A percentile compares a stretch with the other conserved stretches of the same genome.
These are phyloP conservation scores for Fusarium armeniacum DNA, from an alignment of 2,329 filamentous ascomycete genomes.

Conservation along the genomic window DNA sequence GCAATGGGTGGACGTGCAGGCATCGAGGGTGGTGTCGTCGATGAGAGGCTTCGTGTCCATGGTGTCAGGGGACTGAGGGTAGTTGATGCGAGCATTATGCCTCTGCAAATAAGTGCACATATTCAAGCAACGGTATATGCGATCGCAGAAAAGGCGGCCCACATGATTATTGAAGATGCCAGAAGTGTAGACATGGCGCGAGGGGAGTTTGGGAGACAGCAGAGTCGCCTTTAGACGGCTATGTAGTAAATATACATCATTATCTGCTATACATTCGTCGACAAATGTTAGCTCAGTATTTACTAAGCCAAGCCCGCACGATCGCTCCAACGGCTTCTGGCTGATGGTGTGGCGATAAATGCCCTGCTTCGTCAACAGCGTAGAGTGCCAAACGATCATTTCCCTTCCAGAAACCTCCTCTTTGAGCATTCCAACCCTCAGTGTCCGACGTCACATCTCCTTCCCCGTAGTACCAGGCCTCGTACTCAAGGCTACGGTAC, in stretches of 20 bases:
- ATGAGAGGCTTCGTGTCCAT: conserved; percentile 51
- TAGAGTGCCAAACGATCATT: conserved; percentile 26
- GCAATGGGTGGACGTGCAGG: conserved; percentile 52
- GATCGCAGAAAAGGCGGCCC: conserved; percentile 53
- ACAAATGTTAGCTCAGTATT: not conserved
- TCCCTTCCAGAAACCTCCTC: conserved; percentile 34
- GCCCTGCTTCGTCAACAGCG: conserved; percentile 35
- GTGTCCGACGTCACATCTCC: conserved; percentile 5
- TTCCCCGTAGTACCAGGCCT: conserved; percentile 15
- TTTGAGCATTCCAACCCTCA: conserved; percentile 3
- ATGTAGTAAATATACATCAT: not conserved
- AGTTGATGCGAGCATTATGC: conserved; percentile 52
- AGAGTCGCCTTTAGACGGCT: conserved; percentile 13
- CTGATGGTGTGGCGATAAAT: conserved; percentile 24
- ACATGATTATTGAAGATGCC: conserved; percentile 46
- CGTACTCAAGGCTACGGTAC: conserved; percentile 3
- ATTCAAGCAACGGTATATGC: conserved; percentile 56
- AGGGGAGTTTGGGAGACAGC: not conserved
- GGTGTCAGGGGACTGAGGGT: conserved; percentile 50
- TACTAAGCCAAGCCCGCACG: conserved; percentile 22
- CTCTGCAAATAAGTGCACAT: conserved; percentile 50
- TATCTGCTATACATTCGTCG: not conserved
- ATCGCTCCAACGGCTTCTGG: conserved; percentile 28
- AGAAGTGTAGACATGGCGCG: not conserved
- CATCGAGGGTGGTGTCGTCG: conserved; percentile 52